A percentile compares a stretch with the other conserved stretches of the same genome.
These are phyloP conservation scores for Agrostemma githago DNA, from an alignment of 148 eudicot genomes.

Conservation along the genomic window DNA sequence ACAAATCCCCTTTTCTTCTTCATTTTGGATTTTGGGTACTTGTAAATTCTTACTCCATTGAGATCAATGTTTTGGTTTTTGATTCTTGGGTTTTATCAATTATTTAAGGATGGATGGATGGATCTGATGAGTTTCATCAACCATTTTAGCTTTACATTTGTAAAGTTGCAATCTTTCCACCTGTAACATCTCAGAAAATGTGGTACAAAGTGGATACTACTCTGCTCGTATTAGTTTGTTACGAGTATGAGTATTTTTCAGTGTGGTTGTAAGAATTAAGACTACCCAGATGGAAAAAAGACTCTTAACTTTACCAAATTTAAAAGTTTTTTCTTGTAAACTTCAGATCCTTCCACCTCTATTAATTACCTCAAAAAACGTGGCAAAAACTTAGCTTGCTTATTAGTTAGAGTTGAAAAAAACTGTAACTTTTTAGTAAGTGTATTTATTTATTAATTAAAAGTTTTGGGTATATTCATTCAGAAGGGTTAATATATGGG, in stretches of 20 bases:
- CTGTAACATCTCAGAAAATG: neutral
- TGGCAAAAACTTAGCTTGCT: too few relatives aligned
- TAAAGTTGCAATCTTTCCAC: neutral
- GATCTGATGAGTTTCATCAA: neutral
- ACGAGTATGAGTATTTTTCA: neutral
- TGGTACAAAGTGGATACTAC: neutral
- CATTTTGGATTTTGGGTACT: neutral
- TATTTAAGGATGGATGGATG: neutral
- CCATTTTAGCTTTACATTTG: conserved; percentile 2
- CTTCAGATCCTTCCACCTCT: too few relatives aligned
- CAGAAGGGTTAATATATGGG: conserved; percentile 39
- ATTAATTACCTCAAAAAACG: too few relatives aligned
- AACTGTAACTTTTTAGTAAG: neutral
- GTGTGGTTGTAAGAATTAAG: conserved; percentile 7
- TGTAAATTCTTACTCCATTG: neutral
- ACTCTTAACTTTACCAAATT: too few relatives aligned
- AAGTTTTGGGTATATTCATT: neutral
- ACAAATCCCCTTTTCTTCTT: neutral
- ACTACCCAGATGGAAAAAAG: neutral
- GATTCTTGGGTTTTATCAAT: neutral
- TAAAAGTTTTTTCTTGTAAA: too few relatives aligned
- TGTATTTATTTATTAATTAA: neutral
- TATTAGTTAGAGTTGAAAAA: too few relatives aligned
- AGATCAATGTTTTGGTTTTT: neutral
- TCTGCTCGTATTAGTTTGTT: neutral